Conservation (phyloP, 192 early-diverging fungal genomes). For the Backusella mclennaniae region DNA sequence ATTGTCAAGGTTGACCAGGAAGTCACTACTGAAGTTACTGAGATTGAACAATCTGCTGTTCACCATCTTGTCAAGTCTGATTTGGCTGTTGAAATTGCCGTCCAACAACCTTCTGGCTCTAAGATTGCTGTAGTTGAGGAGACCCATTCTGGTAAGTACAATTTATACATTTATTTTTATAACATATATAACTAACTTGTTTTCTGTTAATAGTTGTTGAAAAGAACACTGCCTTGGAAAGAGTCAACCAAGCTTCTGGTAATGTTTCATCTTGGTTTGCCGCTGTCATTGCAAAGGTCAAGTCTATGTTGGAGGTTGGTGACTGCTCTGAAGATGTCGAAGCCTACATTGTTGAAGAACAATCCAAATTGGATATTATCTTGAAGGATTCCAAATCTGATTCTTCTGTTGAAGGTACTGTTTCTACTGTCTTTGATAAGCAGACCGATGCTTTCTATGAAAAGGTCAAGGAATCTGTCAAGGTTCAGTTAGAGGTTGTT, state of each 20-base stretch:
- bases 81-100: background rate
- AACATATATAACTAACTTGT: background rate
- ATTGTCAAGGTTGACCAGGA: background rate
- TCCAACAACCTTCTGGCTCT: background rate
- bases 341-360: background rate
- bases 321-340: conserved; percentile 12
- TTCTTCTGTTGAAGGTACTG: background rate
- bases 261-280: conserved; percentile 3
- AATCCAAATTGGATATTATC: background rate
- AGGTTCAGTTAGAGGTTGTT: background rate
- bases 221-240: background rate
- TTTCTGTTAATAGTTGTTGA: background rate
- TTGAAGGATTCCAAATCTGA: conserved; percentile 4
- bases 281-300: background rate
- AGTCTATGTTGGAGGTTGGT: background rate
- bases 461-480: background rate
- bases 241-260: background rate
- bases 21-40: background rate
- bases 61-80: background rate
- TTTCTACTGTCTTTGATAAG: background rate
- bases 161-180: background rate
- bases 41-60: background rate
- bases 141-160: background rate
- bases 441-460: conserved; percentile 4
- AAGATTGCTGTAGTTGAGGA: background rate